Conservation (phyloP, 805 yeast genomes). For the Pichia thaimueangensis region DNA sequence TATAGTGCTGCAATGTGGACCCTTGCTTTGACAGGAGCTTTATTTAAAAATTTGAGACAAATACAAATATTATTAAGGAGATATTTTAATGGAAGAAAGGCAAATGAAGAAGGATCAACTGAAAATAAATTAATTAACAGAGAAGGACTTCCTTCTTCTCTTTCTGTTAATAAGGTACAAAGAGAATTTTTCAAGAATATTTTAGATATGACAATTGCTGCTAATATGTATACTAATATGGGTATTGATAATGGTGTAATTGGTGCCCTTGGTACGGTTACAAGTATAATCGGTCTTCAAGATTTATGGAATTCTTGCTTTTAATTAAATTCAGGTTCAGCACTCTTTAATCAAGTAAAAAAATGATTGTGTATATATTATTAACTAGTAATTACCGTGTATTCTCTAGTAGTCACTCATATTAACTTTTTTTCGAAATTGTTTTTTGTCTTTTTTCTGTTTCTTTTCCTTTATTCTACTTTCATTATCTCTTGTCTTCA, state of each 20-base stretch:
- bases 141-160: constrained; percentile 34
- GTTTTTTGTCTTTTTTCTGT: constrained; percentile 21
- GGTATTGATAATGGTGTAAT: constrained; percentile 69
- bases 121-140: no score
- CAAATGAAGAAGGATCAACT: background rate
- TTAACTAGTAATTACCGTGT: no score
- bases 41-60: constrained; percentile 53
- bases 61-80: constrained; percentile 37
- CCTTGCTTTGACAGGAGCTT: constrained; percentile 56
- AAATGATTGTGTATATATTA: no score
- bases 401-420: constrained; percentile 17
- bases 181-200: constrained; percentile 71
- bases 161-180: constrained; percentile 37
- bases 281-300: constrained; percentile 71
- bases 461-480: constrained; percentile 19
- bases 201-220: constrained; percentile 69
- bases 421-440: constrained; percentile 15
- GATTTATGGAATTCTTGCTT: constrained; percentile 56
- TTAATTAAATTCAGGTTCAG: constrained; percentile 4
- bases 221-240: constrained; percentile 56
- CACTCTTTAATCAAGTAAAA: no score
- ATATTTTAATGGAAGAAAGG: constrained; percentile 19
- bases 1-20: constrained; percentile 74
- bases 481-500: constrained; percentile 20
- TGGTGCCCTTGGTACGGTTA: constrained; percentile 78